Percentiles rank a stretch among this genome's conserved stretches.
Conservation (phyloP, 2,329 filamentous ascomycete species). For the Fusarium albidum region DNA sequence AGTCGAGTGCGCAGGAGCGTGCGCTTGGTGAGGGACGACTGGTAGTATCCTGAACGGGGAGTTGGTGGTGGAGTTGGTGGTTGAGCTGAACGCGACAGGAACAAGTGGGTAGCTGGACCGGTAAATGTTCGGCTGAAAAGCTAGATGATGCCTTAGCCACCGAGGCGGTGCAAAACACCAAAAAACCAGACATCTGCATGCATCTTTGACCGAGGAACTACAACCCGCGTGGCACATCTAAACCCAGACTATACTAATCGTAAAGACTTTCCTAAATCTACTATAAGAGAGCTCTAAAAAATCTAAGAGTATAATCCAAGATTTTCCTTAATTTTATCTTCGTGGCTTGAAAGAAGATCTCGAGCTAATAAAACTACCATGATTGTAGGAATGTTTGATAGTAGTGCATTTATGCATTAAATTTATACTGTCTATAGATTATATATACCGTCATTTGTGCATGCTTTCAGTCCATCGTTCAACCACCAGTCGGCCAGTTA, state of each 20-base stretch:
- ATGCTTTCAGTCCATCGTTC: conserved; percentile 7
- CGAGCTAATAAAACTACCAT: no score
- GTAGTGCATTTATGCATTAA: conserved; percentile 9
- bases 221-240: no score
- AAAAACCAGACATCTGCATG: not conserved
- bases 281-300: no score
- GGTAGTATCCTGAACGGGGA: conserved; percentile 34
- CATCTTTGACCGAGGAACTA: not conserved
- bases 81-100: conserved; percentile 37
- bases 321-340: no score
- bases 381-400: not conserved
- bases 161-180: no score
- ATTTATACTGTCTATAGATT: conserved; percentile 30
- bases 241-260: no score
- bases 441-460: conserved; percentile 16
- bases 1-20: conserved; percentile 22
- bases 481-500: not conserved
- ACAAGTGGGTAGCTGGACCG: conserved; percentile 39
- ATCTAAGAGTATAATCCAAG: no score
- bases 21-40: conserved; percentile 25
- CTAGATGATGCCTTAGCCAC: conserved; percentile 1
- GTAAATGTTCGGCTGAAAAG: conserved; percentile 37
- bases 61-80: conserved; percentile 33
- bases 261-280: no score
- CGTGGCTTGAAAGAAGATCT: no score